Evolutionary conservation across 768 basidiomycete species (phyloP), one percentile per base, ranked within the genome.

Genomic region (Agaricus sinodeliciosus): DNA sequence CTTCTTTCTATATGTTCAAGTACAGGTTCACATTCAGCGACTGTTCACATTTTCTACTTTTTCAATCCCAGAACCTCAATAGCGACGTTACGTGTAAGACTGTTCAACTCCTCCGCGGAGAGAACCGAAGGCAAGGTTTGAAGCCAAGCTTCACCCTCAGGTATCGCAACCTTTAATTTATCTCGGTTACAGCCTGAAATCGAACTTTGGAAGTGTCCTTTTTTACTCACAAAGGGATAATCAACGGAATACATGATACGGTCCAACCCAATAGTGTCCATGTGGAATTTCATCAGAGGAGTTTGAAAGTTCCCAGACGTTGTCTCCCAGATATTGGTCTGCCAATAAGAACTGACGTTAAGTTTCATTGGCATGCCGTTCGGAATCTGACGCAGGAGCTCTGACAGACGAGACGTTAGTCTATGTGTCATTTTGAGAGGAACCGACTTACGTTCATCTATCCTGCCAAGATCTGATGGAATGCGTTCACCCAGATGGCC

Each of bases 401-500:
- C 72, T 74, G 48, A 9, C n/a, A 19, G 36, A 35, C 19, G 6
- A 6, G 25, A n/a, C 3, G 3, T 13, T 16, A 39, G 26, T 45
- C n/a, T 31, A 31, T 16, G 9, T 46, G n/a, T n/a, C 26, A 26
- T 5, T 0, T 2, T 40, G 18, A 2, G 3, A 42, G 40, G 5
- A 16, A 9, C 31, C 43, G 13, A 61, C 67, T 40, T 47, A 73
- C 72, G 68, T 28, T 67, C 63, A 42, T 75, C 69, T 22, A 72
- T 72, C 15, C 73, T 66, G 48, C 64, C 57, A 1, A 75, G 60
- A 52, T 75, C 73, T 8, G 73, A 75, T 0, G 73, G 66, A 25
- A 73, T 65, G 13, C 73, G 65, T 56, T 74, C 73, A 7, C 73
- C 72, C 19, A 75, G 55, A 59, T 75, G 74, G 1, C 72, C 74